A percentile compares a stretch with the other conserved stretches of the same genome.
These are phyloP conservation scores for Sporothrix luriei DNA, from an alignment of 2,329 filamentous ascomycete species.

Conservation along the genomic window DNA sequence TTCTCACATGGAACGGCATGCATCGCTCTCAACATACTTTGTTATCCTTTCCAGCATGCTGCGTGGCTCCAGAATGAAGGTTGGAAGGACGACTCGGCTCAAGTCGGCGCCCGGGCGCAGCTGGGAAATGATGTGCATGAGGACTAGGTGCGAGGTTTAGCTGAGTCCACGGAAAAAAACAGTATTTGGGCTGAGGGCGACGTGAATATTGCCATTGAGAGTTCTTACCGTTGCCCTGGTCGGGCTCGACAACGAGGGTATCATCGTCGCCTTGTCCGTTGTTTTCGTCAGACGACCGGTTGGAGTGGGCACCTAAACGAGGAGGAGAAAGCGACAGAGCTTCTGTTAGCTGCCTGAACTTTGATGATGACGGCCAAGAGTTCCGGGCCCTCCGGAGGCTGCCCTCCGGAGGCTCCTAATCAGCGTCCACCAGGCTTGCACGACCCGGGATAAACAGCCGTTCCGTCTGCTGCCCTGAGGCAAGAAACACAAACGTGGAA, in stretches of 20 bases:
- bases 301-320: conserved; percentile 32
- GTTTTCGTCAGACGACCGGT: conserved; percentile 56
- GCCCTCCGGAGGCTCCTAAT: not conserved
- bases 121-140: conserved; percentile 96
- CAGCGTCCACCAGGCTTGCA: not conserved
- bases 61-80: conserved; percentile 95
- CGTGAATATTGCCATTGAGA: not conserved
- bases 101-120: conserved; percentile 92
- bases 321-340: not conserved
- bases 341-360: conserved; percentile 25
- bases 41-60: conserved; percentile 99
- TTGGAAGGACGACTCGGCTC: conserved; percentile 90
- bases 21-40: conserved; percentile 65
- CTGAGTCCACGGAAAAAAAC: not conserved
- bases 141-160: conserved; percentile 59
- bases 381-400: conserved; percentile 5
- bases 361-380: not conserved
- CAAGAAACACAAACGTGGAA: not conserved
- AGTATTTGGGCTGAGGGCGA: not conserved
- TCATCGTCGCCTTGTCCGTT: conserved; percentile 65
- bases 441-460: not conserved
- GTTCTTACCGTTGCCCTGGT: conserved; percentile 86
- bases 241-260: conserved; percentile 80
- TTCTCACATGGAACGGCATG: not conserved
- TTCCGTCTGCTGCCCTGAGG: not conserved